These are phyloP conservation scores for Nicotiana attenuata DNA, from an alignment of 257 asterid genomes.

Conservation along the genomic window DNA sequence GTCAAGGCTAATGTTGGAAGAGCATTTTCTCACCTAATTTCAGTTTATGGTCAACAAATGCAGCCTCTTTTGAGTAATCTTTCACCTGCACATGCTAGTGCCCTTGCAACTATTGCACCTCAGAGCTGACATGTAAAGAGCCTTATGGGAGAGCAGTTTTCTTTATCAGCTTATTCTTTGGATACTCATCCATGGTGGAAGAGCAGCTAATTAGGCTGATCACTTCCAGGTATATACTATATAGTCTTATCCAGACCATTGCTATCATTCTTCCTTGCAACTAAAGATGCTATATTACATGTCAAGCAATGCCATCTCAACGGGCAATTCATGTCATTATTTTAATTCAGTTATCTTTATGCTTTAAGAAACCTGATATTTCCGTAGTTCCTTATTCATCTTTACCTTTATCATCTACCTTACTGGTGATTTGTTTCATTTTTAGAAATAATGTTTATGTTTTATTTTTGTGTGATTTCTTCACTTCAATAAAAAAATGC, in stretches of 20 bases:
- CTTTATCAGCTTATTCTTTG: background rate
- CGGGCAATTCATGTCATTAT: background rate
- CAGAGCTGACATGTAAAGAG: constrained; percentile 42
- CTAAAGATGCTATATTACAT: background rate
- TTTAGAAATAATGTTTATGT: background rate
- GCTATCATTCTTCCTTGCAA: background rate
- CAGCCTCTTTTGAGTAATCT: constrained; percentile 87
- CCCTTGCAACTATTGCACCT: constrained; percentile 83
- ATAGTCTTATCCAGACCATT: background rate
- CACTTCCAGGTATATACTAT: background rate
- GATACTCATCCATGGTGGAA: constrained; percentile 12
- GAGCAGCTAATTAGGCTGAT: constrained; percentile 14
- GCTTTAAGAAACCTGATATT: background rate
- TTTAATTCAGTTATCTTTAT: background rate
- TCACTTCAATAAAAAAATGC: background rate
- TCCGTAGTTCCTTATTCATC: background rate
- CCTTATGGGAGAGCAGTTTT: background rate
- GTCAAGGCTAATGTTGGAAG: constrained; percentile 75
- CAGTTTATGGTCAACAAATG: constrained; percentile 83
- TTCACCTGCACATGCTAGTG: constrained; percentile 79
- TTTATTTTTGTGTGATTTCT: background rate
- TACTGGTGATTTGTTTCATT: background rate
- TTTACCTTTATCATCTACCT: background rate
- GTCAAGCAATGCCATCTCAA: background rate
- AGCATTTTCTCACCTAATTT: constrained; percentile 87